A percentile compares a stretch with the other conserved stretches of the same genome.
Evolutionary conservation across 768 basidiomycete genomes (phyloP).

Genomic region (Naganishia onofrii): DNA sequence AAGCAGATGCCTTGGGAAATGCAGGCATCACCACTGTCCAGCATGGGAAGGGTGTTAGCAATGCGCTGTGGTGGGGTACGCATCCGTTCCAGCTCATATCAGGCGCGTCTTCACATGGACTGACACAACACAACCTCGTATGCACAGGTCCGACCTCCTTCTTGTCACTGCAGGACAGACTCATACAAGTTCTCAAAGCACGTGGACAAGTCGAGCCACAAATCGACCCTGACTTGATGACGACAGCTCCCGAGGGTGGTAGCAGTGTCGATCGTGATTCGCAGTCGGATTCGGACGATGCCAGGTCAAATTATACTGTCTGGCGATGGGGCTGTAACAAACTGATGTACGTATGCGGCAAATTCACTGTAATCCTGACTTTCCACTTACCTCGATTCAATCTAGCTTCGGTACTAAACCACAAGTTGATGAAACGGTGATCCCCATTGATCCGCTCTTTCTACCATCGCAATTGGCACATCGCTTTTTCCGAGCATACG

Average conservation of each 20-base stretch:
- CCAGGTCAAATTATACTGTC: neutral
- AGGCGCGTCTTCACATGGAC: neutral
- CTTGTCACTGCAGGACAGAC: constrained; percentile 18
- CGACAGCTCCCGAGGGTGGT: neutral
- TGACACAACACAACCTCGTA: neutral
- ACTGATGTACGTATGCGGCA: constrained; percentile 15
- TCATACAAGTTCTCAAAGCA: constrained; percentile 15
- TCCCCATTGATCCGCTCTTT: constrained; percentile 24
- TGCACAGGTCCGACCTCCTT: constrained; percentile 16
- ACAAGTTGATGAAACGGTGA: constrained; percentile 4
- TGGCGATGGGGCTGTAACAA: constrained; percentile 25
- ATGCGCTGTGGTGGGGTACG: constrained; percentile 26
- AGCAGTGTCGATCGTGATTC: neutral
- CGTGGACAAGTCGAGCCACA: neutral
- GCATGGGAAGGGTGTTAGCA: neutral
- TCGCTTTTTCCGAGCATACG: constrained; percentile 27
- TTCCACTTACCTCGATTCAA: neutral
- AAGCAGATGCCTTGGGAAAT: constrained; percentile 27
- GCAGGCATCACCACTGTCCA: constrained; percentile 26
- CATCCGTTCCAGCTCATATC: neutral
- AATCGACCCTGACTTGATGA: neutral
- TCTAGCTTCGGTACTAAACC: constrained; percentile 3
- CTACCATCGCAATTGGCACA: constrained; percentile 27
- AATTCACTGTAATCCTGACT: neutral
- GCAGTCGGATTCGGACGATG: neutral